Percentiles rank a stretch among this genome's conserved stretches.
Conservation (phyloP, 208 protist species). For the Dictyostelium gargantuum region DNA sequence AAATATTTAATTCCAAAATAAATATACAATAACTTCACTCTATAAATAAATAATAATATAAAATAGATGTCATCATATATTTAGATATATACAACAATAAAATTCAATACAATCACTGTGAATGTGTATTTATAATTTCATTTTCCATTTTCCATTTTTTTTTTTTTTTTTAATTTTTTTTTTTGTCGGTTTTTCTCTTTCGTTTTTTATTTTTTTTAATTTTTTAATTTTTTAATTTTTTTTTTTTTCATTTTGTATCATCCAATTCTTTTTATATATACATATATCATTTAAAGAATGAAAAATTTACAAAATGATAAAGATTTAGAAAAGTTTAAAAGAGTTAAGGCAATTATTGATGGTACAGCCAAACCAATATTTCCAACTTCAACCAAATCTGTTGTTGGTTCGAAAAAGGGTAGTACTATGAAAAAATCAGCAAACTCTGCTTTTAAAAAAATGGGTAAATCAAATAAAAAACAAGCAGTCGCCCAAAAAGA, state of each 20-base stretch:
- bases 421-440: neutral
- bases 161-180: neutral
- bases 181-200: neutral
- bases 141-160: neutral
- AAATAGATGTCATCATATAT: too few species aligned
- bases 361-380: neutral
- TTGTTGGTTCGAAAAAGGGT: neutral
- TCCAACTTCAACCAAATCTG: neutral
- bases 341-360: neutral
- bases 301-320: neutral
- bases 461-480: neutral
- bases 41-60: too few species aligned
- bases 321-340: neutral
- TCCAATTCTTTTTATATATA: too few species aligned
- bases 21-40: too few species aligned
- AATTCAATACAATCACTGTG: too few species aligned
- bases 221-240: too few species aligned
- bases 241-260: too few species aligned
- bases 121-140: too few species aligned
- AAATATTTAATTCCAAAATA: conserved; percentile 27
- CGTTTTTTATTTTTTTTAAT: too few species aligned
- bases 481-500: neutral
- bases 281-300: neutral
- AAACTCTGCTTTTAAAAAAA: neutral
- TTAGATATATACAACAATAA: too few species aligned